phyloP scores from a whole-genome alignment of 345 rosid species.

The Eutrema heterophyllum region DNA sequence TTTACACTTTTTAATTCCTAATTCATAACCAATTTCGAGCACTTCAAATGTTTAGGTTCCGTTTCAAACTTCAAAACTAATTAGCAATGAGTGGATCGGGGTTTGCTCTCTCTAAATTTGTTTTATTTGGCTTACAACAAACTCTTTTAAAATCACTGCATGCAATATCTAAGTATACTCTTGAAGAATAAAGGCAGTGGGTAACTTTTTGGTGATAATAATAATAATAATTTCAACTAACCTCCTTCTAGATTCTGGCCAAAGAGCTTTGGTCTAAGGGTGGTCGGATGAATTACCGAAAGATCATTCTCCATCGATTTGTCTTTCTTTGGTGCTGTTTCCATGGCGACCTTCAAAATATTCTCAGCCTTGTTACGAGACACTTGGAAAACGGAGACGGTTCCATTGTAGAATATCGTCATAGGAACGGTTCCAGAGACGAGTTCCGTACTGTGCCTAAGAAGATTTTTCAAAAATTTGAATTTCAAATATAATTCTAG shows the following conservation, averaged over 20 bases:
- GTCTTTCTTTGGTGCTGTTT: constrained; percentile 31
- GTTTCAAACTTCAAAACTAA: neutral
- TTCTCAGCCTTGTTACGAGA: constrained; percentile 57
- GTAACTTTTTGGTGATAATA: neutral
- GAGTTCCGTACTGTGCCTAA: constrained; percentile 33
- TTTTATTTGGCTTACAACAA: neutral
- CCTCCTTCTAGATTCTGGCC: constrained; percentile 54
- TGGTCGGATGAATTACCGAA: constrained; percentile 18
- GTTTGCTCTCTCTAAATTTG: neutral
- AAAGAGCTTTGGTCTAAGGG: constrained; percentile 41
- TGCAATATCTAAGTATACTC: neutral
- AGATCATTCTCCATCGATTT: constrained; percentile 27
- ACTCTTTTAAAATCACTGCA: neutral
- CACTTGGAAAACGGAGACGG: constrained; percentile 59
- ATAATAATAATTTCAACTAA: neutral
- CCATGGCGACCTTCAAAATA: constrained; percentile 56
- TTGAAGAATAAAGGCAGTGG: neutral
- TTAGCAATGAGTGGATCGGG: neutral
- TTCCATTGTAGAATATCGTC: constrained; percentile 92
- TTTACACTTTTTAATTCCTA: neutral
- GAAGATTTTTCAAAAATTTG: neutral
- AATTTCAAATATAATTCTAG: neutral
- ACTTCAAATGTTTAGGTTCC: neutral
- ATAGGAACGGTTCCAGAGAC: constrained; percentile 49
- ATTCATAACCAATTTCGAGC: neutral